Percentiles rank a stretch among this genome's conserved stretches.
phyloP scores from a whole-genome alignment of 2,329 filamentous ascomycete species.

The Penicillium sp. region DNA sequence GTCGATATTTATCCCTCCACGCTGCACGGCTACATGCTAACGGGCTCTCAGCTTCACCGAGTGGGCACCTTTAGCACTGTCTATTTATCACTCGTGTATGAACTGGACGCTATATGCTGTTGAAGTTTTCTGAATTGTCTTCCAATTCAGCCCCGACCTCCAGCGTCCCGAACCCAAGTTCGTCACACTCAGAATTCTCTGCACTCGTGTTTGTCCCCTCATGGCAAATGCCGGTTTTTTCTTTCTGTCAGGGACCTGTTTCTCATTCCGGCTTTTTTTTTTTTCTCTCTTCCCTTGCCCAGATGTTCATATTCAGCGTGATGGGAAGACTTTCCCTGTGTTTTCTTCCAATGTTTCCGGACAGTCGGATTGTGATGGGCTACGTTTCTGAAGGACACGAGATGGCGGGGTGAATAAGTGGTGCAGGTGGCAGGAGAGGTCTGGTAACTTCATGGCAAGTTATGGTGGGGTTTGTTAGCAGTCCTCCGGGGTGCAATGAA shows the following conservation, averaged over 20 bases:
- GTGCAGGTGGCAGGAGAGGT: not conserved
- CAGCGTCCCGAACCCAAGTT: not conserved
- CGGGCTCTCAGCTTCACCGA: slow-evolving; percentile 11
- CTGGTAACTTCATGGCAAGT: not conserved
- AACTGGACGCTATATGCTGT: slow-evolving; percentile 10
- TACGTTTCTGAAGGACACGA: not conserved
- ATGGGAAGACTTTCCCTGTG: not conserved
- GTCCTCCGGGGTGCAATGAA: slow-evolving; percentile 19
- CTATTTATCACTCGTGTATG: slow-evolving; percentile 9
- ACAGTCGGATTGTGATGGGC: not conserved
- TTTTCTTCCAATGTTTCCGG: not conserved
- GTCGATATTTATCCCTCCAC: not conserved
- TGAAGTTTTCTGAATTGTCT: slow-evolving; percentile 8
- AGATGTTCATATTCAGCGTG: slow-evolving; percentile 12
- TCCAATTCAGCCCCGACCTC: slow-evolving; percentile 6
- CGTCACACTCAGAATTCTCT: not conserved
- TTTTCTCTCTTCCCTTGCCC: slow-evolving; percentile 14
- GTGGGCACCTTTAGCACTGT: slow-evolving; percentile 12
- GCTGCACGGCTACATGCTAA: not conserved
- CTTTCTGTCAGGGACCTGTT: not conserved
- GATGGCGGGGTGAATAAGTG: not conserved
- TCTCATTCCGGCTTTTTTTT: slow-evolving; percentile 6
- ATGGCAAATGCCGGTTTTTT: not conserved
- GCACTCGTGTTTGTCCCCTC: not conserved
- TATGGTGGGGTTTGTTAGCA: slow-evolving; percentile 14